phyloP scores from a whole-genome alignment of 192 early-diverging fungal species.

The Umbelopsis ramanniana region DNA sequence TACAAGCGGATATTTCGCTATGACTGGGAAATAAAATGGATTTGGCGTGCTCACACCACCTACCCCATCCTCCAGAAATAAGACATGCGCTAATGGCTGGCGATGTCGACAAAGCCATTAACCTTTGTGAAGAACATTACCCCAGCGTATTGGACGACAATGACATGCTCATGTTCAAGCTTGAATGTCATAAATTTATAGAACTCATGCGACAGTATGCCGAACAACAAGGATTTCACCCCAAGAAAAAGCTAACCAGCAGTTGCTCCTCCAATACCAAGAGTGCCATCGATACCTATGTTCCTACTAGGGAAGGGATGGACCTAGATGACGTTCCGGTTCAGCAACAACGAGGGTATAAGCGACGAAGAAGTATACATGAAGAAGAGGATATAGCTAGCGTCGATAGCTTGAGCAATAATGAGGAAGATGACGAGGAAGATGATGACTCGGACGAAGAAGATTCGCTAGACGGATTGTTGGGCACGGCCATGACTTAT shows the following conservation, averaged over 20 bases:
- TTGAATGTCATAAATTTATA: slow-evolving; percentile 86
- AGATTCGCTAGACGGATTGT: slow-evolving; percentile 1
- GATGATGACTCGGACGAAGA: slow-evolving; percentile 15
- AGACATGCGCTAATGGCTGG: slow-evolving; percentile 64
- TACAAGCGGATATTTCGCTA: no score
- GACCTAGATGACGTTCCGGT: background rate
- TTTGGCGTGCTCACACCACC: background rate
- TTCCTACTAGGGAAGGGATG: background rate
- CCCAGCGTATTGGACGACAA: slow-evolving; percentile 68
- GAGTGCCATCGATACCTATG: background rate
- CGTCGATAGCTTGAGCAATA: background rate
- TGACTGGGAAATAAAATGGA: background rate
- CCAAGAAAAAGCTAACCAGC: background rate
- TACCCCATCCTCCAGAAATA: slow-evolving; percentile 38
- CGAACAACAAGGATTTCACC: slow-evolving; percentile 3
- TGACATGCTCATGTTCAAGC: slow-evolving; percentile 71
- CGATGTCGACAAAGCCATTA: slow-evolving; percentile 76
- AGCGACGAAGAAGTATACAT: slow-evolving; percentile 11
- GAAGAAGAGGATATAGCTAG: slow-evolving; percentile 13
- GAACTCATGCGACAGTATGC: slow-evolving; percentile 68
- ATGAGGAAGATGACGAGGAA: no score
- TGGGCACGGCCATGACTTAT: slow-evolving; percentile 46
- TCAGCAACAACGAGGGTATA: slow-evolving; percentile 10
- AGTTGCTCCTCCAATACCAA: background rate
- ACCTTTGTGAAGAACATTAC: slow-evolving; percentile 66